Base-by-base conservation (phyloP, 352 stramenopile genomes). In the Globisporangium camurandrum region DNA sequence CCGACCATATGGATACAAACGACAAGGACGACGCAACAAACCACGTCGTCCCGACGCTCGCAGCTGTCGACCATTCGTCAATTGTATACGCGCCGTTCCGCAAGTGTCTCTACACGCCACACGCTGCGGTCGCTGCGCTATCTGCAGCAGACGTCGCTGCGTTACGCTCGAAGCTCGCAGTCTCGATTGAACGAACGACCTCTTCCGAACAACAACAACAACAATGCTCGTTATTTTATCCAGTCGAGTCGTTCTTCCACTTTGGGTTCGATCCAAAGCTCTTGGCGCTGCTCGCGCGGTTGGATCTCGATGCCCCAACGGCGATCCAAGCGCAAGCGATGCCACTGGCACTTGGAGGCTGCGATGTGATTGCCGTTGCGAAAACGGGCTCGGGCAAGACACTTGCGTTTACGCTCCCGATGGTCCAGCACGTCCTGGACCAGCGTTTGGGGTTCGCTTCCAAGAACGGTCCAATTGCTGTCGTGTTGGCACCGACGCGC, bases 301-400 rank as follows among this genome's bases (percentile, higher is more conserved):
- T 85, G 1, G 69, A 66, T 5, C 57, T 92, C 4, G 80, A 90
- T 54, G 76, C 80, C 12, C 83, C 83, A 12, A 93, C 83, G 14
- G 66, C 80, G 19, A 93, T 93, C 60, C 83, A 93, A 46, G 52
- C 80, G 0, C 80, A 95, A 59, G 65, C 86, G n/a, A 83, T 96
- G 34, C 86, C 86, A 0, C 61, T 93, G 12, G 83, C 84, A 4
- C 56, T 96, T 44, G 77, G 66, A 0, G 85, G 85, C 0, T 58
- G 77, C 26, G 83, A 94, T 56, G 61, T 94, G 43, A 87, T 94
- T 46, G 83, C 67, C 27, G 95, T 93, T 44, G 93, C 95, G 45
- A 95, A 98, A 75, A 99, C 96, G 1, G 96, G 96, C 24, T 97
- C 84, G 2, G 96, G 96, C 2, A 99, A 99, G 73, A 99, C 96